phyloP scores from a whole-genome alignment of 2,329 filamentous ascomycete genomes.

The Paecilomyces sp. region DNA sequence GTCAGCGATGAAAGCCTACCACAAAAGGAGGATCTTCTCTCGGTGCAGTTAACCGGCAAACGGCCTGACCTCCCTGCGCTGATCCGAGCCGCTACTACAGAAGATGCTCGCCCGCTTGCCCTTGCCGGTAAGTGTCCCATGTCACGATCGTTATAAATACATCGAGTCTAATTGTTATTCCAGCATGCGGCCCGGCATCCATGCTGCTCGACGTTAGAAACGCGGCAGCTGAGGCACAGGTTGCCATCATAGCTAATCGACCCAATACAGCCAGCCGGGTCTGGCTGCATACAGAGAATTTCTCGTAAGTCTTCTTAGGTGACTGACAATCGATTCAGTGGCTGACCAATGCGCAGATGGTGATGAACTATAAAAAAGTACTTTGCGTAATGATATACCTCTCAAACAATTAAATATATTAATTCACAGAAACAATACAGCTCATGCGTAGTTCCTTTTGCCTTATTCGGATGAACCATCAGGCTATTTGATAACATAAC shows the following conservation, averaged over 20 bases:
- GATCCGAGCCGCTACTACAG: constrained; percentile 5
- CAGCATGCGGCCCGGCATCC: constrained; percentile 38
- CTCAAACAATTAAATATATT: neutral
- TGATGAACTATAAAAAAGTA: neutral
- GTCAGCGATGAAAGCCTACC: constrained; percentile 1
- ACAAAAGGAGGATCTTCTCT: neutral
- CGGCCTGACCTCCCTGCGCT: constrained; percentile 28
- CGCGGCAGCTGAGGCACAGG: constrained; percentile 39
- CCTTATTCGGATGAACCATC: neutral
- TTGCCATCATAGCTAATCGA: constrained; percentile 23
- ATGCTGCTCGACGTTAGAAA: constrained; percentile 45
- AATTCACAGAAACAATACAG: neutral
- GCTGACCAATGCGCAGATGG: neutral
- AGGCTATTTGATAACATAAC: neutral
- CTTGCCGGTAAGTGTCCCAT: neutral
- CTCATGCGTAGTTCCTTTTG: neutral
- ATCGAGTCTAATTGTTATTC: constrained; percentile 16
- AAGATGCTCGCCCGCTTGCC: neutral
- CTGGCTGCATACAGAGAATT: constrained; percentile 44
- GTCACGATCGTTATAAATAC: neutral
- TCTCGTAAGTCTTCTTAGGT: constrained; percentile 33
- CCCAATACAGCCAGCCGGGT: constrained; percentile 20
- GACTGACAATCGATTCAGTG: neutral
- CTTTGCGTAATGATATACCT: neutral
- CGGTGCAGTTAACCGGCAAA: constrained; percentile 8